Conservation (phyloP, 2,329 filamentous ascomycete species). For the Pseudogymnoascus sp. region DNA sequence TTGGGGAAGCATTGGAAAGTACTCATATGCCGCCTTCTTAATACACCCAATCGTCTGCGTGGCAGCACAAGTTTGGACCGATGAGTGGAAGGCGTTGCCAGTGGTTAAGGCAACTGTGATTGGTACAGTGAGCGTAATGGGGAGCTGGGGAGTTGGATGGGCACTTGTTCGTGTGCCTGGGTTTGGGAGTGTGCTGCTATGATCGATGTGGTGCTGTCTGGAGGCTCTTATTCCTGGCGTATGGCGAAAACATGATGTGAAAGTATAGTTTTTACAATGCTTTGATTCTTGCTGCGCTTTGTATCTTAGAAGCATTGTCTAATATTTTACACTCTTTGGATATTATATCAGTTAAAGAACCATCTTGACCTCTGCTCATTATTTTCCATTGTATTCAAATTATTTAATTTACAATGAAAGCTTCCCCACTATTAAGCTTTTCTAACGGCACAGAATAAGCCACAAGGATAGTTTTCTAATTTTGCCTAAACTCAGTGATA, state of each 20-base stretch:
- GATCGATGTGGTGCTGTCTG: background rate
- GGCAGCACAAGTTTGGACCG: background rate
- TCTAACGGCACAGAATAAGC: background rate
- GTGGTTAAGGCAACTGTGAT: background rate
- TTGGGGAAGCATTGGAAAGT: conserved; percentile 12
- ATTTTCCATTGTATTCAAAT: background rate
- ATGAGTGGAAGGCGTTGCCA: background rate
- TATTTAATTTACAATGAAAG: background rate
- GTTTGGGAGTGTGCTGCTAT: background rate
- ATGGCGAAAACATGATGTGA: background rate
- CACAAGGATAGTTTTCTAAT: background rate
- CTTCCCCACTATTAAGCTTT: background rate
- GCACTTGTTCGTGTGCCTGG: background rate
- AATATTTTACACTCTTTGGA: background rate
- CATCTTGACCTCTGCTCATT: too few relatives aligned
- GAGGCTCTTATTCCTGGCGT: background rate
- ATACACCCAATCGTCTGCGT: conserved; percentile 13
- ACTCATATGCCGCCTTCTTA: conserved; percentile 14
- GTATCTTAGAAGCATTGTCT: background rate
- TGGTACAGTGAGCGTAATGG: background rate
- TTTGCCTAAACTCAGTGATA: background rate
- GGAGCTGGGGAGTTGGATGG: background rate
- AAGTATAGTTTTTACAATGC: background rate
- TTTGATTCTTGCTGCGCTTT: background rate
- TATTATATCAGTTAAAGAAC: background rate